These are phyloP conservation scores for Neonectria punicea DNA, from an alignment of 2,329 filamentous ascomycete species.

Conservation along the genomic window DNA sequence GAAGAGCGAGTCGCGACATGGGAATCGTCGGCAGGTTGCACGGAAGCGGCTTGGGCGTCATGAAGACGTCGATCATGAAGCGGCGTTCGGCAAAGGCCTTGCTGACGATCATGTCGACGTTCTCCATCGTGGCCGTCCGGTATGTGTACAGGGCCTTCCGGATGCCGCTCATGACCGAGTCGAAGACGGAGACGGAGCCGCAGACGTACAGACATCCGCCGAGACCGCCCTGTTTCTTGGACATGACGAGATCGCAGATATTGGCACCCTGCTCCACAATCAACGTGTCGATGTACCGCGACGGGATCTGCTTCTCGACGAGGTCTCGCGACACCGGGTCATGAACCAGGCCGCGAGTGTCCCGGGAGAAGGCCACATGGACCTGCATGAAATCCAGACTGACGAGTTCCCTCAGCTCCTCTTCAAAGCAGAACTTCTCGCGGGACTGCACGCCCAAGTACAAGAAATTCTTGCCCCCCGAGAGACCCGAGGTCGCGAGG, in stretches of 20 bases:
- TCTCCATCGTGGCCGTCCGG: constrained; percentile 61
- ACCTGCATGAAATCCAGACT: constrained; percentile 62
- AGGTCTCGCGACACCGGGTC: constrained; percentile 55
- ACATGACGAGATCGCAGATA: constrained; percentile 66
- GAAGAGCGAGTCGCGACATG: constrained; percentile 58
- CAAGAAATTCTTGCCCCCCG: constrained; percentile 58
- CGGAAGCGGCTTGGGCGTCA: constrained; percentile 63
- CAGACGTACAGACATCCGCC: constrained; percentile 47
- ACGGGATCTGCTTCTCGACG: constrained; percentile 59
- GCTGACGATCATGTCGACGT: constrained; percentile 60
- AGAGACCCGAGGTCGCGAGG: constrained; percentile 42
- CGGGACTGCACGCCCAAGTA: constrained; percentile 64
- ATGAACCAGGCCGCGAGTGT: constrained; percentile 58
- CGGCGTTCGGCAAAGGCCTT: constrained; percentile 65
- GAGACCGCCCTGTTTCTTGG: constrained; percentile 65
- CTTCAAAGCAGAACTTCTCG: constrained; percentile 52
- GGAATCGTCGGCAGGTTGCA: constrained; percentile 62
- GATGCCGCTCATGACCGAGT: constrained; percentile 66
- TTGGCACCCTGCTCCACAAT: constrained; percentile 62
- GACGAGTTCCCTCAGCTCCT: constrained; percentile 43
- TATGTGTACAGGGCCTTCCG: constrained; percentile 66
- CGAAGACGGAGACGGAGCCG: constrained; percentile 47
- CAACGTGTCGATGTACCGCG: constrained; percentile 63
- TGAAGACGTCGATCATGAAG: constrained; percentile 68
- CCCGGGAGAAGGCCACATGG: constrained; percentile 63